Conservation (phyloP, 2,329 filamentous ascomycete genomes). For the Calonectria hawksworthii region DNA sequence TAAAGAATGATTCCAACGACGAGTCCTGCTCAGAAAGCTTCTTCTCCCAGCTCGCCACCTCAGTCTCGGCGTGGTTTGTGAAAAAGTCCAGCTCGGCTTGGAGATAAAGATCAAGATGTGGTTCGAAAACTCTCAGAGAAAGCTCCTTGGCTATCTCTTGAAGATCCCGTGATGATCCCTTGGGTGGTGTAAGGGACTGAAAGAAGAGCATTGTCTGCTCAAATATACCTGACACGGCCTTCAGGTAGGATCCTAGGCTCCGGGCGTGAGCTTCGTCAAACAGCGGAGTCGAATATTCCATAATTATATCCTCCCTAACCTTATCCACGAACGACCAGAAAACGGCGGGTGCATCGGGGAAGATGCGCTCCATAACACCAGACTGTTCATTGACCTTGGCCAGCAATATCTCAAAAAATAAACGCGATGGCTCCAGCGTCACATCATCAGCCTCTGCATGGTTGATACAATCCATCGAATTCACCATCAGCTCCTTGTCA, state of each 20-base stretch:
- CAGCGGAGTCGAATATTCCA: constrained; percentile 86
- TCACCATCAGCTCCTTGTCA: constrained; percentile 75
- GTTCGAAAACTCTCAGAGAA: constrained; percentile 84
- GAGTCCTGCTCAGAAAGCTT: constrained; percentile 92
- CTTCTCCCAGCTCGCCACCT: constrained; percentile 91
- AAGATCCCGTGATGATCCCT: constrained; percentile 72
- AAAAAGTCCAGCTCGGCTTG: constrained; percentile 93
- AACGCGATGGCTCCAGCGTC: constrained; percentile 82
- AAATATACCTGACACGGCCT: constrained; percentile 88
- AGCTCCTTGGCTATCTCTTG: constrained; percentile 76
- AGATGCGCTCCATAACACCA: constrained; percentile 84
- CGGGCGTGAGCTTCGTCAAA: constrained; percentile 89
- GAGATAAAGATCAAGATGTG: constrained; percentile 93
- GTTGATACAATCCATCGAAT: constrained; percentile 86
- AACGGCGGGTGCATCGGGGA: constrained; percentile 78
- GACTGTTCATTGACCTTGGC: constrained; percentile 87
- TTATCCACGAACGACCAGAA: constrained; percentile 86
- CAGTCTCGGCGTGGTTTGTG: constrained; percentile 78
- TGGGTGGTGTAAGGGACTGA: constrained; percentile 77
- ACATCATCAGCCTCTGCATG: constrained; percentile 75
- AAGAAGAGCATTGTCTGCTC: constrained; percentile 87
- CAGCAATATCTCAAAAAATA: constrained; percentile 84
- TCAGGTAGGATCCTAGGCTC: constrained; percentile 83
- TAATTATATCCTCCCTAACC: constrained; percentile 85
- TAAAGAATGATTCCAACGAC: constrained; percentile 91